These are phyloP conservation scores for Ophiosphaerella narmari DNA, from an alignment of 2,329 filamentous ascomycete genomes.

Conservation along the genomic window DNA sequence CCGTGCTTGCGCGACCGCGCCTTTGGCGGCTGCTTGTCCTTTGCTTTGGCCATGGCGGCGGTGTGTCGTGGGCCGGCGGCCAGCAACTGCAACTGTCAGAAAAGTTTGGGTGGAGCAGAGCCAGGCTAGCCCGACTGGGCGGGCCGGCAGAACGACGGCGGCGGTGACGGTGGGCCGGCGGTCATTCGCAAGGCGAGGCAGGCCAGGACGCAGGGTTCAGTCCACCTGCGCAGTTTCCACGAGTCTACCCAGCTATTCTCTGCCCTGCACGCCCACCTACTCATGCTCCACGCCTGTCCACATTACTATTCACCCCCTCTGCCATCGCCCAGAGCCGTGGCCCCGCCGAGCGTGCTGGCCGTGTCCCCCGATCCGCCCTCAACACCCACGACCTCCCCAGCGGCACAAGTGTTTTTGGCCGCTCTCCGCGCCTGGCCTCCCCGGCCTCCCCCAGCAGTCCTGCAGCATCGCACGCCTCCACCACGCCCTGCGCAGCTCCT, in stretches of 20 bases:
- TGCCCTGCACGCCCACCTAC: slow-evolving; percentile 9
- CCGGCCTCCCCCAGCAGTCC: slow-evolving; percentile 13
- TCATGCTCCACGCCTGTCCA: slow-evolving; percentile 21
- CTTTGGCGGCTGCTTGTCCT: slow-evolving; percentile 27
- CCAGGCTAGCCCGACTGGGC: not conserved
- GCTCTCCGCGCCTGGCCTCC: slow-evolving; percentile 27
- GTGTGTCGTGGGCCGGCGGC: slow-evolving; percentile 9
- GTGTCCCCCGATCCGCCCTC: slow-evolving; percentile 19
- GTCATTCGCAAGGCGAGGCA: slow-evolving; percentile 21
- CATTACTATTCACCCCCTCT: slow-evolving; percentile 10
- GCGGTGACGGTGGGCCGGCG: slow-evolving; percentile 18
- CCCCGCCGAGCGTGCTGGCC: slow-evolving; percentile 12
- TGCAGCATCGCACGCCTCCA: slow-evolving; percentile 21
- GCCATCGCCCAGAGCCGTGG: slow-evolving; percentile 6
- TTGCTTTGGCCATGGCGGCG: slow-evolving; percentile 41
- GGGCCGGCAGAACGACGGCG: slow-evolving; percentile 15
- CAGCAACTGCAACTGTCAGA: slow-evolving; percentile 12
- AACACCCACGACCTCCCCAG: slow-evolving; percentile 27
- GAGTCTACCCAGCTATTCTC: slow-evolving; percentile 13
- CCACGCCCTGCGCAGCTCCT: slow-evolving; percentile 6
- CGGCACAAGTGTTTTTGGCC: slow-evolving; percentile 33
- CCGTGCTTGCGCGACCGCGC: slow-evolving; percentile 14
- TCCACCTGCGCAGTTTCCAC: slow-evolving; percentile 23
- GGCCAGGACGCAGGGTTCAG: slow-evolving; percentile 18
- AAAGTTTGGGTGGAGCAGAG: slow-evolving; percentile 39